These are phyloP conservation scores for Artemisia argyi DNA, from an alignment of 129 eudicot genomes.

Conservation along the genomic window DNA sequence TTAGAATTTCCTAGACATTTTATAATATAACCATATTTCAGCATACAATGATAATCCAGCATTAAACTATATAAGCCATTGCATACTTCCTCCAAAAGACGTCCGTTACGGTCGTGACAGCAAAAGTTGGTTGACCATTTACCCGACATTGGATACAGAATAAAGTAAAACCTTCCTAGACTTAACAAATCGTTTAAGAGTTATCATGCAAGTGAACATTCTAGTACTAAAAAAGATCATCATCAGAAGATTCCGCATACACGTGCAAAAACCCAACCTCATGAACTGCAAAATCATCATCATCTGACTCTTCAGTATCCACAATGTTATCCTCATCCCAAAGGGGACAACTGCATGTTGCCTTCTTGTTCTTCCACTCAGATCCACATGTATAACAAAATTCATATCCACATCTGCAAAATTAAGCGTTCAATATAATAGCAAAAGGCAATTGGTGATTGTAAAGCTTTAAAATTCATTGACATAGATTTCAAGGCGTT, in stretches of 20 bases:
- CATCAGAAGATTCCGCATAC: not conserved
- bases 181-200: not conserved
- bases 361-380: slow-evolving; percentile 80
- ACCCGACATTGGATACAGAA: not conserved
- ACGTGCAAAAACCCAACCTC: too few relatives aligned
- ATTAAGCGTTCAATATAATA: not conserved
- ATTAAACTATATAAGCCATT: too few relatives aligned
- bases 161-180: not conserved
- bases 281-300: slow-evolving; percentile 20
- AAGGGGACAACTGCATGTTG: slow-evolving; percentile 71
- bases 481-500: not conserved
- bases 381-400: slow-evolving; percentile 93
- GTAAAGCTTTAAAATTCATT: not conserved
- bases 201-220: not conserved
- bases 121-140: not conserved
- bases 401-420: slow-evolving; percentile 73
- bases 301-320: slow-evolving; percentile 31
- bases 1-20: too few relatives aligned
- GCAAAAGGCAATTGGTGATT: not conserved
- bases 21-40: too few relatives aligned
- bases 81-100: too few relatives aligned
- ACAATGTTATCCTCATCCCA: slow-evolving; percentile 62
- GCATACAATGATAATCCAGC: too few relatives aligned
- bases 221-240: not conserved
- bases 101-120: too few relatives aligned